Evolutionary conservation across 345 rosid species (phyloP).

Genomic region (Combretum micranthum): DNA sequence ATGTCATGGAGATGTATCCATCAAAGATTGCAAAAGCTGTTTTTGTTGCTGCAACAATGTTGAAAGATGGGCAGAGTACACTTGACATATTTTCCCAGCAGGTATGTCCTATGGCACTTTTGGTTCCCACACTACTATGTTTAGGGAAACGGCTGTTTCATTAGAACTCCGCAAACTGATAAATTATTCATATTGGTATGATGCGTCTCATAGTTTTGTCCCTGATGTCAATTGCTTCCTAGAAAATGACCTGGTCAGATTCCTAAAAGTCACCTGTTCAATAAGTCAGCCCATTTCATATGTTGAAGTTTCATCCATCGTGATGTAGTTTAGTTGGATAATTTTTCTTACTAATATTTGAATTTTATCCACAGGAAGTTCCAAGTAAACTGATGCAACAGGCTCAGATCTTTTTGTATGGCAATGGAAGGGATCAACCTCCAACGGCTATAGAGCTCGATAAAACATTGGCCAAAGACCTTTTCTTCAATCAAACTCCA

Average conservation of each 20-base stretch:
- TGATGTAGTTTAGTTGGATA: background rate
- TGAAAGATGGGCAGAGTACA: conserved; percentile 25
- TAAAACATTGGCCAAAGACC: conserved; percentile 20
- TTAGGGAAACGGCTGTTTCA: too few relatives aligned
- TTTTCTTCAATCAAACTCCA: conserved; percentile 30
- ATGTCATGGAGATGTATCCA: conserved; percentile 40
- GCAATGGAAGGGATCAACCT: conserved; percentile 28
- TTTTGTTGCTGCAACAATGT: conserved; percentile 38
- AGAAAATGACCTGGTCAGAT: too few relatives aligned
- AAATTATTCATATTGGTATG: too few relatives aligned
- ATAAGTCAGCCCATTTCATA: too few relatives aligned
- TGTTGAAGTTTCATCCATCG: background rate
- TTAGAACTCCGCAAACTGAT: too few relatives aligned
- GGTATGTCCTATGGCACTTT: conserved; percentile 13
- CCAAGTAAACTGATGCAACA: conserved; percentile 22
- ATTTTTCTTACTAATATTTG: background rate
- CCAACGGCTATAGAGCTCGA: conserved; percentile 39
- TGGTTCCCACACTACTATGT: too few relatives aligned
- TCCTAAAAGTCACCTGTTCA: too few relatives aligned
- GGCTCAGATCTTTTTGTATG: conserved; percentile 32
- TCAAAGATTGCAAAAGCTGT: conserved; percentile 31
- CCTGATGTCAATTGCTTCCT: too few relatives aligned
- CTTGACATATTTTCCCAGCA: conserved; percentile 33
- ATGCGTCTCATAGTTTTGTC: too few relatives aligned
- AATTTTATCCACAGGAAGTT: conserved; percentile 20